These are phyloP conservation scores for Tetrapisispora pingtungensis DNA, from an alignment of 805 yeast genomes.

Conservation along the genomic window DNA sequence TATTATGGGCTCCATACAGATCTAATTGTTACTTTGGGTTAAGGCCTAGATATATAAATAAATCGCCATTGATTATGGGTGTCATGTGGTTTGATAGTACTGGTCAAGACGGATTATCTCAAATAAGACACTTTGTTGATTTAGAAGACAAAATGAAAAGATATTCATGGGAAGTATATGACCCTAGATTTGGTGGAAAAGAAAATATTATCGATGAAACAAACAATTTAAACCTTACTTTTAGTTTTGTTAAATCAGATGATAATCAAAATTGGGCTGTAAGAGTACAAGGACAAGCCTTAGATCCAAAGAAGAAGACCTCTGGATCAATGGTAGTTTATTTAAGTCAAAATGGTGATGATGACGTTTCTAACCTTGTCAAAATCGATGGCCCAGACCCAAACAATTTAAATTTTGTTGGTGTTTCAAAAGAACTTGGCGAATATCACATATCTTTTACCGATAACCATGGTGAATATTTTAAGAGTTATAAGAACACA, in stretches of 20 bases:
- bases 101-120: constrained; percentile 40
- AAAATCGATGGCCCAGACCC: constrained; percentile 21
- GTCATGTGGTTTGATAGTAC: constrained; percentile 80
- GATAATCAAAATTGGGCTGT: constrained; percentile 76
- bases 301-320: constrained; percentile 36
- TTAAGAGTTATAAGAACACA: constrained; percentile 21
- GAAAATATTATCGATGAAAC: constrained; percentile 63
- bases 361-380: constrained; percentile 22
- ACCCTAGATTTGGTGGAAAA: constrained; percentile 79
- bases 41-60: constrained; percentile 46
- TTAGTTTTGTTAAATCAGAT: constrained; percentile 64
- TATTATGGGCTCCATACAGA: constrained; percentile 90
- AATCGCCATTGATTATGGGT: constrained; percentile 66
- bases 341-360: constrained; percentile 61
- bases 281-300: constrained; percentile 57
- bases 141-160: constrained; percentile 58
- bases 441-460: constrained; percentile 50
- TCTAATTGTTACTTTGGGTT: constrained; percentile 80
- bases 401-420: constrained; percentile 29
- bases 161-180: constrained; percentile 83
- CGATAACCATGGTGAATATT: constrained; percentile 37
- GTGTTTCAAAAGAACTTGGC: constrained; percentile 56
- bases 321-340: constrained; percentile 67
- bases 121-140: constrained; percentile 65
- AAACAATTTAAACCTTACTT: constrained; percentile 49